Percentiles rank a stretch among this genome's conserved stretches.
phyloP scores from a whole-genome alignment of 306 rosid genomes.

The Quercus berberidifolia region DNA sequence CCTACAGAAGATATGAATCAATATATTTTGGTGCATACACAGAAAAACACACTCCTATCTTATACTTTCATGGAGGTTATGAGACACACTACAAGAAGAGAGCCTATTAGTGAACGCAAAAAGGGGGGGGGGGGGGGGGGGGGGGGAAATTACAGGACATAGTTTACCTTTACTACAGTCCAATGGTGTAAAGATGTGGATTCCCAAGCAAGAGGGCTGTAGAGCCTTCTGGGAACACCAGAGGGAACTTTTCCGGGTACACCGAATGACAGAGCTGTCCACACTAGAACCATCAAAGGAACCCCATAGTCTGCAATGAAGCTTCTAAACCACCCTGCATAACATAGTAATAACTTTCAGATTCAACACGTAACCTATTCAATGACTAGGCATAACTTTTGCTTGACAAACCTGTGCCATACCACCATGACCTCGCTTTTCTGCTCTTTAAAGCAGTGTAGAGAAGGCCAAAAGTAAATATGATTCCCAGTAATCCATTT shows the following conservation, averaged over 20 bases:
- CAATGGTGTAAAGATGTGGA: constrained; percentile 68
- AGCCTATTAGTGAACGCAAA: not conserved
- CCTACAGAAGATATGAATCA: constrained; percentile 40
- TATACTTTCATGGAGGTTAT: not conserved
- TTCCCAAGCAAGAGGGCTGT: constrained; percentile 78
- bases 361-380: not conserved
- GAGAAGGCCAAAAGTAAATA: constrained; percentile 76
- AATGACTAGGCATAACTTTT: not conserved
- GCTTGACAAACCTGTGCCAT: constrained; percentile 65
- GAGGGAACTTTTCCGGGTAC: constrained; percentile 61
- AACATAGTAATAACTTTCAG: constrained; percentile 3
- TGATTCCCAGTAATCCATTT: constrained; percentile 72
- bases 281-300: constrained; percentile 71
- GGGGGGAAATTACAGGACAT: not conserved
- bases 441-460: constrained; percentile 69
- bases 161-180: constrained; percentile 66
- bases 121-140: no score
- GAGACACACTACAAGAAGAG: not conserved
- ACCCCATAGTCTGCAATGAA: constrained; percentile 82
- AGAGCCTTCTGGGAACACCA: constrained; percentile 76
- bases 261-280: constrained; percentile 66
- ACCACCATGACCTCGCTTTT: constrained; percentile 84
- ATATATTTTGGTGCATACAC: not conserved
- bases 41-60: not conserved
- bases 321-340: constrained; percentile 64